Conservation (phyloP, 257 asterid species). For the Craterostigma plantagineum region DNA sequence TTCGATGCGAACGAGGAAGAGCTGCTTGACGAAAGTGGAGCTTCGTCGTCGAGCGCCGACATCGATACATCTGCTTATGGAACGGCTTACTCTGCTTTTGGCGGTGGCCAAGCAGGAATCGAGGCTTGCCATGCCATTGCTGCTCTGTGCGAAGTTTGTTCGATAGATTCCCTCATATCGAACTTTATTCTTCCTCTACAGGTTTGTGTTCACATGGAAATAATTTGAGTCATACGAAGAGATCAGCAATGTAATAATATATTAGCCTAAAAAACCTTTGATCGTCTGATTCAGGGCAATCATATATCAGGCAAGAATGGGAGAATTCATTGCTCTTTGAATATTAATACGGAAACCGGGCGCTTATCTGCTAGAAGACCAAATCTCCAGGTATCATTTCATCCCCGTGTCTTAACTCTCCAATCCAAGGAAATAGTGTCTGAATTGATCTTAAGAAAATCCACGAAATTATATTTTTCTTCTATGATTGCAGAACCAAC, state of each 20-base stretch:
- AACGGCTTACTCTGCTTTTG: conserved; percentile 50
- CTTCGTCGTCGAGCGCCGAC: conserved; percentile 10
- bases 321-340: conserved; percentile 87
- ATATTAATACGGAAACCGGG: conserved; percentile 97
- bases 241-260: no score
- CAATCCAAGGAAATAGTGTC: background rate
- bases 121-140: conserved; percentile 94
- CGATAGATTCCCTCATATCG: conserved; percentile 80
- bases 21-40: conserved; percentile 18
- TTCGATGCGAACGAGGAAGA: conserved; percentile 33
- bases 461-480: no score
- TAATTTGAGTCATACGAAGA: no score
- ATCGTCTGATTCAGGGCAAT: conserved; percentile 39
- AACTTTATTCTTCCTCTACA: conserved; percentile 94
- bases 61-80: conserved; percentile 61
- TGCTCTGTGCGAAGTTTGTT: conserved; percentile 84
- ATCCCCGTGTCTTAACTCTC: background rate
- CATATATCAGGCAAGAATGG: conserved; percentile 70
- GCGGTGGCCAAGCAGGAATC: conserved; percentile 52
- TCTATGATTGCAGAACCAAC: conserved; percentile 44
- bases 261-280: no score
- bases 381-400: conserved; percentile 88
- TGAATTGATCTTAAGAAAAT: no score
- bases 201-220: conserved; percentile 18
- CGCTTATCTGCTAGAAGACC: conserved; percentile 97